Evolutionary conservation across 2,329 filamentous ascomycete genomes (phyloP), one percentile per base, ranked within the genome.

Genomic region (Emericellopsis cladophorae): DNA sequence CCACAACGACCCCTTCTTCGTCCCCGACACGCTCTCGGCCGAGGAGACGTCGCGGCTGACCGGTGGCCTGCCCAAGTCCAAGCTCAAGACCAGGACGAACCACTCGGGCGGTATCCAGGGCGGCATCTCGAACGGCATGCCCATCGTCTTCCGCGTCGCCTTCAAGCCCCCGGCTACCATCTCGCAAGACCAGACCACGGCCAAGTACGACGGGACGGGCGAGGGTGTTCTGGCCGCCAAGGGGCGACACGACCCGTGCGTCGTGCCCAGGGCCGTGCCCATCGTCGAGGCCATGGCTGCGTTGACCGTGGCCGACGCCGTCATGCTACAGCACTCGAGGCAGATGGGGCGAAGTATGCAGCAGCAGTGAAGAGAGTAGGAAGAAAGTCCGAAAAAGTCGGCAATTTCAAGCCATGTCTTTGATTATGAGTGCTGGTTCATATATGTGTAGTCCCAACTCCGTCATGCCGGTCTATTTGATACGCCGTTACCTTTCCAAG

Each of bases 151-250:
- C 76, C 79, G 84, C 39, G 81, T 95, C 5, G 89, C 78, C 14
- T 96, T 96, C 77, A 96, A 96, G 72, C 85, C 90, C 9, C 80
- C 90, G 3, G 89, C 90, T 24, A 96, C 92, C 4, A 96, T 96
- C 56, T 82, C 85, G 36, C 83, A 90, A 64, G 83, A 84, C 35
- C 90, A 96, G 67, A 73, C 72, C 12, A 96, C 92, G 1, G 79
- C 81, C 8, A 82, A 76, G 9, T 96, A 93, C 61, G 81, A 82
- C 45, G 82, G 81, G 36, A 66, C 71, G 9, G 55, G 56, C 11
- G 77, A 84, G 48, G 92, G 92, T 39, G 66, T 84, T 4, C 69
- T 96, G 29, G 85, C 88, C 46, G 88, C 89, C 39, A 96, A 95
- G 74, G 92, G 92, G 18, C 72, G 92, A 44, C 90, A 96, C 60